A percentile compares a stretch with the other conserved stretches of the same genome.
phyloP scores from a whole-genome alignment of 2,329 filamentous ascomycete species.

The Leptoxyphium fumago region DNA sequence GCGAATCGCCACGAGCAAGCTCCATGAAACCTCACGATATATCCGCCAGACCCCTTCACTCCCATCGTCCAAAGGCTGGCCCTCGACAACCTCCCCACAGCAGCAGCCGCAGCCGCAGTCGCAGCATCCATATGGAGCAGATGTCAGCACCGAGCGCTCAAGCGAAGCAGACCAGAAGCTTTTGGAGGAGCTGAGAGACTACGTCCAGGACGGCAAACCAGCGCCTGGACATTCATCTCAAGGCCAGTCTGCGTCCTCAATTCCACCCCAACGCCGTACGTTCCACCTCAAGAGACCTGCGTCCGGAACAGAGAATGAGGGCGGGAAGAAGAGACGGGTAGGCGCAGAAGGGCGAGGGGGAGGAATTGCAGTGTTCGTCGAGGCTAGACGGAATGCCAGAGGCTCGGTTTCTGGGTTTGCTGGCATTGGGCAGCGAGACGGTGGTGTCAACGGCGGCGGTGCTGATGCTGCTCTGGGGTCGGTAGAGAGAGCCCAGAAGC shows the following conservation, averaged over 20 bases:
- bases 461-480: neutral
- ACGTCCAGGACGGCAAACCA: neutral
- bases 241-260: neutral
- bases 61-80: neutral
- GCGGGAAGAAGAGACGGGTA: slow-evolving; percentile 1
- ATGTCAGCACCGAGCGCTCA: neutral
- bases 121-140: neutral
- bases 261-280: neutral
- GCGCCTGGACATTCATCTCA: neutral
- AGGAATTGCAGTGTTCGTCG: slow-evolving; percentile 14
- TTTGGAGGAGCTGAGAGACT: slow-evolving; percentile 1
- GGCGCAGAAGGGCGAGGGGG: slow-evolving; percentile 8
- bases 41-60: slow-evolving; percentile 5
- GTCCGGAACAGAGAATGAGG: neutral
- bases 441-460: slow-evolving; percentile 1
- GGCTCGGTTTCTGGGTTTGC: neutral
- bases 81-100: neutral
- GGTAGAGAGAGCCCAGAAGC: neutral
- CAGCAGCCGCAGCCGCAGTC: neutral
- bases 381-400: slow-evolving; percentile 7
- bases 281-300: neutral
- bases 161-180: slow-evolving; percentile 5
- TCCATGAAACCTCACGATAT: slow-evolving; percentile 4
- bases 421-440: neutral
- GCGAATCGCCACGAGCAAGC: slow-evolving; percentile 6